These are phyloP conservation scores for Saturnispora zaruensis DNA, from an alignment of 805 yeast genomes.

Conservation along the genomic window DNA sequence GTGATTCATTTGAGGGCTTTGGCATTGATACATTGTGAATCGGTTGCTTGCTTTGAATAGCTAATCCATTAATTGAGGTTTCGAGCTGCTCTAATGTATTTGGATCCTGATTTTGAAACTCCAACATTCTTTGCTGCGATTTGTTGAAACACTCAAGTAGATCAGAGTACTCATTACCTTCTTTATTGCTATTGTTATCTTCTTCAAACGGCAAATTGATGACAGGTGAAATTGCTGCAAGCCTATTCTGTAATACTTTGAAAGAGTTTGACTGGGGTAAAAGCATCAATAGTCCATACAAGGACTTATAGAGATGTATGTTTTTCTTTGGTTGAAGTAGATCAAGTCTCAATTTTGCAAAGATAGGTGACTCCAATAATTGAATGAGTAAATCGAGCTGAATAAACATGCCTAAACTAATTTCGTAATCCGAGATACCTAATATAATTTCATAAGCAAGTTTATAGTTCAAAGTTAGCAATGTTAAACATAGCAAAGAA, in stretches of 20 bases:
- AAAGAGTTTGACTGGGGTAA: constrained; percentile 91
- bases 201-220: constrained; percentile 21
- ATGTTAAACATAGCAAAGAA: constrained; percentile 76
- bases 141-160: constrained; percentile 40
- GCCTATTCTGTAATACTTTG: constrained; percentile 66
- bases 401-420: constrained; percentile 66
- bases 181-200: constrained; percentile 18
- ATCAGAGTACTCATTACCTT: constrained; percentile 18
- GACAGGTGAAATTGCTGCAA: constrained; percentile 48
- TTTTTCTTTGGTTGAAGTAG: constrained; percentile 77
- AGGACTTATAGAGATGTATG: constrained; percentile 75
- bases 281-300: constrained; percentile 88
- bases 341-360: constrained; percentile 78
- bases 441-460: constrained; percentile 77
- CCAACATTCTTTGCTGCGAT: constrained; percentile 35
- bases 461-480: constrained; percentile 81
- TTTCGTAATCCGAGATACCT: constrained; percentile 73
- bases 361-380: constrained; percentile 84
- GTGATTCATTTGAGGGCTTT: background rate
- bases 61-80: constrained; percentile 1
- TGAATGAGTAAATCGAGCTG: constrained; percentile 89
- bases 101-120: constrained; percentile 11
- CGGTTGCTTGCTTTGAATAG: constrained; percentile 7
- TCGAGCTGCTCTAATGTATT: constrained; percentile 3
- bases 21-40: background rate